Conservation (phyloP, 1,284 basidiomycete genomes). For the Mycena citricolor region DNA sequence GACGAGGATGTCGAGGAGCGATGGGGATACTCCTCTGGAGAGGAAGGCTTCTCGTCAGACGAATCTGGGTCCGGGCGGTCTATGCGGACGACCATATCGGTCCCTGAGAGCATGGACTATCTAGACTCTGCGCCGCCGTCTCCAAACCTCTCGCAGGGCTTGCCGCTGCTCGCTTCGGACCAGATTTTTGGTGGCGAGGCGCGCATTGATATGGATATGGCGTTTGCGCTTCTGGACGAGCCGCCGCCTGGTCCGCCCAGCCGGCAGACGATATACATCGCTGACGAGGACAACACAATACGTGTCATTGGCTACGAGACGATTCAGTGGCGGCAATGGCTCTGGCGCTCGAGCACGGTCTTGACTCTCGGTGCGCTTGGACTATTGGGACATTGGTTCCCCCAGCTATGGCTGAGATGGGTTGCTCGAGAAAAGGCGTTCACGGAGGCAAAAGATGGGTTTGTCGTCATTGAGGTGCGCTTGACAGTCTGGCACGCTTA, state of each 20-base stretch:
- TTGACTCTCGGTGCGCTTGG: constrained; percentile 76
- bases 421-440: constrained; percentile 87
- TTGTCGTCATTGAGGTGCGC: constrained; percentile 89
- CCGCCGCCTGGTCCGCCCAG: constrained; percentile 77
- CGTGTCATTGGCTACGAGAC: constrained; percentile 90
- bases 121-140: constrained; percentile 69
- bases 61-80: constrained; percentile 29
- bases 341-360: constrained; percentile 77
- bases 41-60: constrained; percentile 56
- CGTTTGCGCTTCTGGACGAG: constrained; percentile 57
- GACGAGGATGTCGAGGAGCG: constrained; percentile 49
- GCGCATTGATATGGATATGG: constrained; percentile 73
- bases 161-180: constrained; percentile 71
- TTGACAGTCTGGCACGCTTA: constrained; percentile 3
- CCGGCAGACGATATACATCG: constrained; percentile 84
- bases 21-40: constrained; percentile 72
- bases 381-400: constrained; percentile 92
- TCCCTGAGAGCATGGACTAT: constrained; percentile 61
- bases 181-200: constrained; percentile 79
- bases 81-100: constrained; percentile 37
- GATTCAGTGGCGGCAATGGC: constrained; percentile 57
- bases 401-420: constrained; percentile 85
- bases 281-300: constrained; percentile 90
- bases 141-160: constrained; percentile 48
- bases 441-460: constrained; percentile 65